These are phyloP conservation scores for Mycocentrospora acerina DNA, from an alignment of 2,329 filamentous ascomycete genomes.

Conservation along the genomic window DNA sequence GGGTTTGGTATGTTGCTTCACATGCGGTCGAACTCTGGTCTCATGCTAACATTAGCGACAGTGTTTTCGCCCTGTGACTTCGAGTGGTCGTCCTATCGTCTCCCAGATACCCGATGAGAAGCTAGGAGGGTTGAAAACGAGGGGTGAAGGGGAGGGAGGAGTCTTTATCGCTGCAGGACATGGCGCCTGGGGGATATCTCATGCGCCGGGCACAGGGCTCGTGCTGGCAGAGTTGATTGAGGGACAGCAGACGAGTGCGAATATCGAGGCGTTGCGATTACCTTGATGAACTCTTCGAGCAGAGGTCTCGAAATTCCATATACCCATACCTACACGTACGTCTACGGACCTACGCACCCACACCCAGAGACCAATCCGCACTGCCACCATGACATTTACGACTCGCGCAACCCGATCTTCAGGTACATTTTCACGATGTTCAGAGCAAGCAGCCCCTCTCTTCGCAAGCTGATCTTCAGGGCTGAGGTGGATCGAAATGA, in stretches of 20 bases:
- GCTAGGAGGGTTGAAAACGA: slow-evolving; percentile 55
- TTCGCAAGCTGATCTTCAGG: slow-evolving; percentile 3
- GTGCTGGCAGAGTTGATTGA: slow-evolving; percentile 71
- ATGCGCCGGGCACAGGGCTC: slow-evolving; percentile 65
- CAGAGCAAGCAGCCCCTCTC: too few relatives aligned
- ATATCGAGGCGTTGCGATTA: slow-evolving; percentile 56
- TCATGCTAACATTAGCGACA: slow-evolving; percentile 12
- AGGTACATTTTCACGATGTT: too few relatives aligned
- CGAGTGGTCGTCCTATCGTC: slow-evolving; percentile 65
- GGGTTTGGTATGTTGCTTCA: slow-evolving; percentile 48
- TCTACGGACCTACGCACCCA: too few relatives aligned
- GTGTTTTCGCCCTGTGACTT: slow-evolving; percentile 72
- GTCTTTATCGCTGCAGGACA: slow-evolving; percentile 73
- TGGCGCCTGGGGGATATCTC: slow-evolving; percentile 69
- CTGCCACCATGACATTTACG: too few relatives aligned
- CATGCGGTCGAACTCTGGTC: neutral
- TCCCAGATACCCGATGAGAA: slow-evolving; percentile 57
- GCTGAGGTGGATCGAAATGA: slow-evolving; percentile 6
- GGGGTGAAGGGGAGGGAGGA: slow-evolving; percentile 54
- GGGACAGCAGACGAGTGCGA: slow-evolving; percentile 58
- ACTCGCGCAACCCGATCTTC: too few relatives aligned
- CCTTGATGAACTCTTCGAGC: slow-evolving; percentile 9
- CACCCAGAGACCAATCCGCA: too few relatives aligned
- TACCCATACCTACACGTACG: too few relatives aligned
- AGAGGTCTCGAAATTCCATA: too few relatives aligned